Conservation (phyloP, 202 grass and related monocot species). For the Miscanthus sacchariflorus region DNA sequence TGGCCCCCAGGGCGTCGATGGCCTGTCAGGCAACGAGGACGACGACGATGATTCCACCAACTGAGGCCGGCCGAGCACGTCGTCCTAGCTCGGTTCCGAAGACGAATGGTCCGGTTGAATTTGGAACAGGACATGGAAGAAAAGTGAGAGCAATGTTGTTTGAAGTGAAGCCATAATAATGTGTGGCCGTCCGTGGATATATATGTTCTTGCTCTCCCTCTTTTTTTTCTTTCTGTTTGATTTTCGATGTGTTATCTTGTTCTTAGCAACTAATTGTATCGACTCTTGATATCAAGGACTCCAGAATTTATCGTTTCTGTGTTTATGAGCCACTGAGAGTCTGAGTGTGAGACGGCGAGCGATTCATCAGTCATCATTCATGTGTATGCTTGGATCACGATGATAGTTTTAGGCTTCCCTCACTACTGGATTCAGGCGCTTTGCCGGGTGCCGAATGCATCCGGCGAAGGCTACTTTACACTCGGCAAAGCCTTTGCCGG, state of each 20-base stretch:
- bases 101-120: background rate
- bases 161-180: background rate
- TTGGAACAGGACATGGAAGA: background rate
- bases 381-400: background rate
- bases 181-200: background rate
- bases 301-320: background rate
- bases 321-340: background rate
- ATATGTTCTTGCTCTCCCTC: background rate
- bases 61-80: background rate
- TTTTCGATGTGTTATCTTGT: background rate
- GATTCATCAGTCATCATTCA: background rate
- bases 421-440: no score
- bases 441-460: no score
- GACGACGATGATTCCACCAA: background rate
- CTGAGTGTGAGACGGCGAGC: background rate
- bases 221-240: background rate
- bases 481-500: no score
- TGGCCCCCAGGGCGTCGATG: conserved; percentile 12
- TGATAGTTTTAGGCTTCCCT: background rate
- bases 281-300: background rate
- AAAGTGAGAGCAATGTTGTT: background rate
- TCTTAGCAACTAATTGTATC: background rate
- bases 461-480: no score
- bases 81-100: background rate
- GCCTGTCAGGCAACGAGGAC: conserved; percentile 6